Conservation (phyloP, 2,329 filamentous ascomycete species). For the Claviceps sp. region DNA sequence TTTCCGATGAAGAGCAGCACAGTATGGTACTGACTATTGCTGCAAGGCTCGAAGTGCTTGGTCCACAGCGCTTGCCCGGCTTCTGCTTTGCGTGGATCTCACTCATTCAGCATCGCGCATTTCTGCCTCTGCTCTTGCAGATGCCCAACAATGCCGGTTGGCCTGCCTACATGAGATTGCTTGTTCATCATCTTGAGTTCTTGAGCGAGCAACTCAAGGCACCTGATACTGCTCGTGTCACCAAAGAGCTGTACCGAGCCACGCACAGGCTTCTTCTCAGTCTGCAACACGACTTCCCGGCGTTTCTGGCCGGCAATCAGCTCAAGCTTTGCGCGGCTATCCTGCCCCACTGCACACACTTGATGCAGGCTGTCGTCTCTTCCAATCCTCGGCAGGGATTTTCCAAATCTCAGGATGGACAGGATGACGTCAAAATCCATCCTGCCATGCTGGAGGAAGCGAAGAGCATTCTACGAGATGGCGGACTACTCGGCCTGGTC, state of each 20-base stretch:
- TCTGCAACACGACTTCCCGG: slow-evolving; percentile 86
- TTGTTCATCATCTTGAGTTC: slow-evolving; percentile 59
- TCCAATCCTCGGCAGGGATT: slow-evolving; percentile 59
- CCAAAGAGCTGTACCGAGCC: slow-evolving; percentile 75
- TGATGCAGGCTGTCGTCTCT: slow-evolving; percentile 77
- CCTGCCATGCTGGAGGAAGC: slow-evolving; percentile 54
- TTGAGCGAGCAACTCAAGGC: slow-evolving; percentile 70
- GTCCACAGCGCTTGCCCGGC: slow-evolving; percentile 63
- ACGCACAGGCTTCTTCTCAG: slow-evolving; percentile 71
- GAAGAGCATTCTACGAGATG: slow-evolving; percentile 36
- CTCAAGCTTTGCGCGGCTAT: slow-evolving; percentile 69
- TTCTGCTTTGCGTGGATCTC: slow-evolving; percentile 80
- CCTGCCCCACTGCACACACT: slow-evolving; percentile 70
- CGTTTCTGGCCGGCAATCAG: slow-evolving; percentile 83
- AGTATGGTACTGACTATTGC: slow-evolving; percentile 62
- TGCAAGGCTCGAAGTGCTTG: slow-evolving; percentile 55
- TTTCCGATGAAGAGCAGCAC: slow-evolving; percentile 47
- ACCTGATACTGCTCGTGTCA: slow-evolving; percentile 51
- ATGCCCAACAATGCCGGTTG: slow-evolving; percentile 59
- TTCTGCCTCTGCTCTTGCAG: slow-evolving; percentile 66
- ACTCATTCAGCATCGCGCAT: slow-evolving; percentile 71
- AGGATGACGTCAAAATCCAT: slow-evolving; percentile 59
- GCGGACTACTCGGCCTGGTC: slow-evolving; percentile 44
- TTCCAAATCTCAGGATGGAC: slow-evolving; percentile 52
- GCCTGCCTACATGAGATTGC: slow-evolving; percentile 58